Conservation (phyloP, 257 asterid genomes). For the Plantago major region DNA sequence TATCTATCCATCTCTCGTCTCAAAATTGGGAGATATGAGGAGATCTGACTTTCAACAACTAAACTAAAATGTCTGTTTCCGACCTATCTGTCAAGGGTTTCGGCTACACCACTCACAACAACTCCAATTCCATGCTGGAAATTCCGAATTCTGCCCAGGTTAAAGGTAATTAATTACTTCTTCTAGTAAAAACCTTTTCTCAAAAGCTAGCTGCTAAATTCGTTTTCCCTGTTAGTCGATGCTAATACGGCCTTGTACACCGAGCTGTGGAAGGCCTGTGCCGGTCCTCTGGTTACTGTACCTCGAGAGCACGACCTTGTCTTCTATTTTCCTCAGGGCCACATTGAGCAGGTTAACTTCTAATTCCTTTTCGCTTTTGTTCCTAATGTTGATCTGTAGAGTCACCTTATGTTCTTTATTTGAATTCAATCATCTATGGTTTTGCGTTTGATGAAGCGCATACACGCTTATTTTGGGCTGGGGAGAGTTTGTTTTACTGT, state of each 20-base stretch:
- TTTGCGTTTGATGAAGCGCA: too few species aligned
- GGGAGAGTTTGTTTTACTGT: background rate
- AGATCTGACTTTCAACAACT: too few species aligned
- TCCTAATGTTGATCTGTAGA: too few species aligned
- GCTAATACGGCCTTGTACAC: slow-evolving; percentile 72
- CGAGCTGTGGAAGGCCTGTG: slow-evolving; percentile 95
- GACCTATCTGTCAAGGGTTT: slow-evolving; percentile 47
- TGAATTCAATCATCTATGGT: background rate
- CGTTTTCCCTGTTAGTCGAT: slow-evolving; percentile 34
- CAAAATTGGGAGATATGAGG: too few species aligned
- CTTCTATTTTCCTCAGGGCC: slow-evolving; percentile 95
- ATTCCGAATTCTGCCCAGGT: slow-evolving; percentile 36
- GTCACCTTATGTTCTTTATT: background rate
- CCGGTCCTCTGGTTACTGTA: slow-evolving; percentile 92
- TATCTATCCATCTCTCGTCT: too few species aligned
- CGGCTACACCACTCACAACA: slow-evolving; percentile 28
- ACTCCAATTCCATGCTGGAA: slow-evolving; percentile 23
- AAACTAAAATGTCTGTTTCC: too few species aligned
- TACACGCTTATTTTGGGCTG: too few species aligned
- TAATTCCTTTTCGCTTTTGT: background rate
- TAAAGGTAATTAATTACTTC: slow-evolving; percentile 27
- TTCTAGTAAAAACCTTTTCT: background rate
- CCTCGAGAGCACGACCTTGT: slow-evolving; percentile 81
- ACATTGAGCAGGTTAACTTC: slow-evolving; percentile 75
- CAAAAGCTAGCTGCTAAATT: too few species aligned